Evolutionary conservation across 2,329 filamentous ascomycete species (phyloP), one percentile per base, ranked within the genome.

Genomic region (Cyphellophora europaea): DNA sequence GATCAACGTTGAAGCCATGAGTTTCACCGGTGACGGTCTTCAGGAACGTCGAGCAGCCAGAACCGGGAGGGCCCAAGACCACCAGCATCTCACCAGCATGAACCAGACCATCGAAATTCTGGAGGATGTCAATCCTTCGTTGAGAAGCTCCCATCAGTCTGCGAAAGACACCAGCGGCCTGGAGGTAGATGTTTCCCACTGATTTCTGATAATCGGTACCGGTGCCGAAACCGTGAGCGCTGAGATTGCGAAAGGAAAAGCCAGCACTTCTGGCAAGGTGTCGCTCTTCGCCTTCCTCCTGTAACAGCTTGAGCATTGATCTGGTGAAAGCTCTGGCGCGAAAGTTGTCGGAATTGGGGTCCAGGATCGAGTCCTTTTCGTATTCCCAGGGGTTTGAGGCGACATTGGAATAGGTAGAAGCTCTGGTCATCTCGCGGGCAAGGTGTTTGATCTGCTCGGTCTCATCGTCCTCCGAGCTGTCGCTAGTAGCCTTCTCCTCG

Each of bases 1-100:
- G 58, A 32, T 83, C 80, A 14, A 89, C 66, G 41, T 72, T 72
- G 50, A 89, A 77, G 27, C 85, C 85, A 47, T 87, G 79, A 16
- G 80, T 82, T 58, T 91, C 83, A 43, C 85, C 84, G 8, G 82
- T 74, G 45, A 91, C 71, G 0, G 83, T 83, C 66, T 91, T 91
- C 39, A 93, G 66, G 42, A 91, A 76, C 2, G 85, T 91, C 27
- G 80, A 84, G 59, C 85, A 93, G 32, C 59, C 59, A 6, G 58
- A 62, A 37, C 65, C 65, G 5, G 65, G 65, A 32, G 62, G 61
- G 3, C 71, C 71, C 1, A 75, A 60, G 2, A 75, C 71, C 8
- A 74, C 61, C 33, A 74, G 57, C 64, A 75, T 71, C 55, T 75
- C 71, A 21, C 71, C 71, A 33, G 60, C 64, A 33, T 61, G 63